Percentiles rank a stretch among this genome's conserved stretches.
Evolutionary conservation across 1,139 yeast genomes (phyloP).

Genomic region (Saccharomycopsis hybrid): DNA sequence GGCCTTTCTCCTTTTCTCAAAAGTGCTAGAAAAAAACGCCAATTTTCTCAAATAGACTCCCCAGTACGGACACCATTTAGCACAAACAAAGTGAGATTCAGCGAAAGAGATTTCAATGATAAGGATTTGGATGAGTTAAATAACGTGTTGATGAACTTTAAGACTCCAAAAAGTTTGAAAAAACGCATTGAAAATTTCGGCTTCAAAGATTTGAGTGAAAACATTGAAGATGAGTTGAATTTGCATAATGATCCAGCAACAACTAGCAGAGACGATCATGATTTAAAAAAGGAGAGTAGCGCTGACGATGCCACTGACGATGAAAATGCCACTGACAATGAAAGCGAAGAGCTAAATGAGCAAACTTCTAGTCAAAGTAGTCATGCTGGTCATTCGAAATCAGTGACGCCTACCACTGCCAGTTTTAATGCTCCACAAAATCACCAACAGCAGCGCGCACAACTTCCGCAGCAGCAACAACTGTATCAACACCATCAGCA

Average conservation of each 20-base stretch:
- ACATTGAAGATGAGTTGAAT: conserved; percentile 10
- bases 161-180: conserved; percentile 16
- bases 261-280: background rate
- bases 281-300: background rate
- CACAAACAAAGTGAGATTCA: background rate
- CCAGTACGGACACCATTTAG: conserved; percentile 16
- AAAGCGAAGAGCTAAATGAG: background rate
- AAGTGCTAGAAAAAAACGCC: conserved; percentile 1
- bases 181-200: conserved; percentile 9
- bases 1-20: conserved; percentile 16
- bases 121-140: conserved; percentile 7
- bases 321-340: conserved; percentile 6
- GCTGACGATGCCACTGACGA: background rate
- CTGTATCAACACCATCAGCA: too few relatives aligned
- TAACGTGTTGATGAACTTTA: conserved; percentile 12
- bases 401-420: background rate
- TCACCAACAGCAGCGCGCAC: conserved; percentile 2
- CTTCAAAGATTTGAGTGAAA: conserved; percentile 1
- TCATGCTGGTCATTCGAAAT: too few relatives aligned
- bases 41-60: conserved; percentile 9
- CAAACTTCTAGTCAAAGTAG: background rate
- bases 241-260: background rate
- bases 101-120: background rate
- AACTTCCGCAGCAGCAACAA: background rate
- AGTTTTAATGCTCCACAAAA: background rate